These are phyloP conservation scores for Xylaria scruposa DNA, from an alignment of 495 filamentous ascomycete genomes.

Conservation along the genomic window DNA sequence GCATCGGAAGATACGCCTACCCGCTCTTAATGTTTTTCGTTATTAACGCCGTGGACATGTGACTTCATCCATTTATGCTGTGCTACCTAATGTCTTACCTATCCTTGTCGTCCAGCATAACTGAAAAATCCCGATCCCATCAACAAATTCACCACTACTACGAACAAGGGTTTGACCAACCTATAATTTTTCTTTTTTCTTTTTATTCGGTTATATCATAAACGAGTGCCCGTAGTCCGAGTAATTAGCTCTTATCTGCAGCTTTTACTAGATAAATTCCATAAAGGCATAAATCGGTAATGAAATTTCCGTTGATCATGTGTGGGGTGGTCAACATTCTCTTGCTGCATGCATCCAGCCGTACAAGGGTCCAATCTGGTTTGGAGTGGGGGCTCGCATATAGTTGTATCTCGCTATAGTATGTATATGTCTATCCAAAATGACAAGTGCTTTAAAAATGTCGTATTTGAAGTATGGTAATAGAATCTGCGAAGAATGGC, in stretches of 20 bases:
- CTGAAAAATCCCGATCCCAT: no score
- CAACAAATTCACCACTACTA: no score
- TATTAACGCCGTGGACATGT: background rate
- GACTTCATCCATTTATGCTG: no score
- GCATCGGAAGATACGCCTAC: background rate
- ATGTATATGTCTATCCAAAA: background rate
- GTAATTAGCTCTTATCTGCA: background rate
- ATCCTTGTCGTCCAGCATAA: no score
- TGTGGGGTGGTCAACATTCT: background rate
- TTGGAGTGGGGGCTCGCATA: background rate
- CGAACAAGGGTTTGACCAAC: background rate
- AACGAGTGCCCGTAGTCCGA: background rate
- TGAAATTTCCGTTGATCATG: background rate
- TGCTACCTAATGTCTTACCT: no score
- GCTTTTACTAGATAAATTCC: background rate
- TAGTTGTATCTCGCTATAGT: background rate
- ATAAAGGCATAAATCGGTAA: background rate
- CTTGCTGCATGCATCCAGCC: background rate
- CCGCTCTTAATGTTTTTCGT: background rate
- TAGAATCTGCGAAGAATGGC: background rate
- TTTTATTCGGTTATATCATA: background rate
- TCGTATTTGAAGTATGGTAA: background rate
- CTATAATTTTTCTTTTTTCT: background rate
- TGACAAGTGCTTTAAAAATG: background rate
- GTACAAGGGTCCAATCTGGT: background rate